Evolutionary conservation across 306 rosid genomes (phyloP), one percentile per base, ranked within the genome.

Genomic region (Urtica urens): DNA sequence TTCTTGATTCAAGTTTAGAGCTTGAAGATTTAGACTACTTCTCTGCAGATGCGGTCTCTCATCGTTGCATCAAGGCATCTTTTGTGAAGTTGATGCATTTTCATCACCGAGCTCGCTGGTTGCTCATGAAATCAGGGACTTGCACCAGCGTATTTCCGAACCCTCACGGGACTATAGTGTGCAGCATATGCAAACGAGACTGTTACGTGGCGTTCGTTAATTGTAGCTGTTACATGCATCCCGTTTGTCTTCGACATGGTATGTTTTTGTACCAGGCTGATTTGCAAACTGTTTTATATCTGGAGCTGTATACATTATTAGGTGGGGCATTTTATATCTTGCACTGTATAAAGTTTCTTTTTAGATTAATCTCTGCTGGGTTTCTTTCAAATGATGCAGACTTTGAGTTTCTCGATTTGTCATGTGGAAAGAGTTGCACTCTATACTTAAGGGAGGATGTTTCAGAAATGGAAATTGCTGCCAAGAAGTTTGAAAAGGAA

Each of bases 241-340:
- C 78, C 7, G 78, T 78, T 41, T 92, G 99, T 78, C 81, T 92
- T 63, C 94, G 86, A 25, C 99, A 92, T 56, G 94, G 99, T 92
- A 79, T 60, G 78, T 57, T 57, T 46, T 60, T 31, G 43, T 48
- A n/a, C n/a, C n/a, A n/a, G n/a, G n/a, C 24, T 23, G 14, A 53
- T 28, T 25, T 43, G 20, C 47, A 49, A 23, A 25, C 26, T 23
- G 11, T 31, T 17, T 35, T 35, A 35, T 35, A 28, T 4, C 2
- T 26, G n/a, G n/a, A n/a, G n/a, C n/a, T n/a, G n/a, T n/a, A n/a
- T n/a, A n/a, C n/a, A n/a, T n/a, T n/a, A n/a, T n/a, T n/a, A n/a
- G n/a, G n/a, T 46, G 5, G 23, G 42, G 57, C 4, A 31, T 21
- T 29, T 51, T 34, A 37, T 22, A 23, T 24, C n/a, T n/a, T n/a